Percentiles rank a stretch among this genome's conserved stretches.
These are phyloP conservation scores for Acanthamoeba lenticulata DNA, from an alignment of 208 protist species.

Conservation along the genomic window DNA sequence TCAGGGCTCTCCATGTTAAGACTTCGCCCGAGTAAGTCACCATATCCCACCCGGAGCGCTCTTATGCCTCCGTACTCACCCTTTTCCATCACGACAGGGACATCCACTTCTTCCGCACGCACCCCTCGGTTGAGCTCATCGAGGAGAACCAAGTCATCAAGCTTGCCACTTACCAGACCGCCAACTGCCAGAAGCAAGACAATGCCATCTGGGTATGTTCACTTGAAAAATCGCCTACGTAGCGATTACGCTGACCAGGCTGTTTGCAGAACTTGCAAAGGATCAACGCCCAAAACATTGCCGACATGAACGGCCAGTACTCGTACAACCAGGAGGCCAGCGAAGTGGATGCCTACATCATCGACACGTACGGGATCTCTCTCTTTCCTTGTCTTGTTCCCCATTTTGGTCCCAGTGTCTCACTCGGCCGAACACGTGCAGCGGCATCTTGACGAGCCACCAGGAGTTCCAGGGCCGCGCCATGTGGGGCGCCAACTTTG, in stretches of 20 bases:
- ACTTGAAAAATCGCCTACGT: no score
- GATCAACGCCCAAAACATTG: background rate
- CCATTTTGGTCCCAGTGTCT: background rate
- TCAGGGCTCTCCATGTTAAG: conserved; percentile 16
- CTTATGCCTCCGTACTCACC: background rate
- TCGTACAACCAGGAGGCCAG: background rate
- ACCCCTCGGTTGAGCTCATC: conserved; percentile 32
- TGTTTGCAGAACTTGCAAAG: conserved; percentile 62
- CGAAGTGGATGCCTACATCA: conserved; percentile 64
- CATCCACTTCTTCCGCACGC: background rate
- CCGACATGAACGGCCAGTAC: background rate
- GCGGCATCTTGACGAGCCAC: conserved; percentile 53
- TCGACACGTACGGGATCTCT: conserved; percentile 65
- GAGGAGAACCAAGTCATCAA: conserved; percentile 49
- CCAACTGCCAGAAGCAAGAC: background rate
- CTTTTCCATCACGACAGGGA: background rate
- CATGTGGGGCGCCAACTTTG: conserved; percentile 64
- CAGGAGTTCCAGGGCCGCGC: conserved; percentile 57
- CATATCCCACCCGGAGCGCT: background rate
- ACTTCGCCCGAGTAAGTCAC: background rate
- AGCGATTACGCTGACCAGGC: no score
- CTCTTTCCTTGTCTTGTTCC: no score
- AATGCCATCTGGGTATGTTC: conserved; percentile 53
- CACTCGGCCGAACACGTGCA: background rate
- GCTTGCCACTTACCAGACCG: background rate